These are phyloP conservation scores for Septoria petroselini DNA, from an alignment of 2,329 filamentous ascomycete species.

Conservation along the genomic window DNA sequence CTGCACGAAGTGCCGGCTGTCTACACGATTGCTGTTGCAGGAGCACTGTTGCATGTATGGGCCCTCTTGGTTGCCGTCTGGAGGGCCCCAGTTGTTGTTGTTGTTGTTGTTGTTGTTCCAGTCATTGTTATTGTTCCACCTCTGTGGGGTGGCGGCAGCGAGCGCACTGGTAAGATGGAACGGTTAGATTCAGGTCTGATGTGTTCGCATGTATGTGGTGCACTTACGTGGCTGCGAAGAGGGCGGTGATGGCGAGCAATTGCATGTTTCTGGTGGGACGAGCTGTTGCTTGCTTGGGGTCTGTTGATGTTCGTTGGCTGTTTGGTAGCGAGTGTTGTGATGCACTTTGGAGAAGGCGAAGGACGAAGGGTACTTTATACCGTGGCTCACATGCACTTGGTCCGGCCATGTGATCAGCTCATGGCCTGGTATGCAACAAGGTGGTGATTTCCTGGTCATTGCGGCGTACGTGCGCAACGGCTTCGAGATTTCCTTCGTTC, in stretches of 20 bases:
- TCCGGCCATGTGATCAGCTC: too few species aligned
- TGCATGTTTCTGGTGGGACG: not conserved
- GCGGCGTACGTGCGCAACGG: not conserved
- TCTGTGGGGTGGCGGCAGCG: not conserved
- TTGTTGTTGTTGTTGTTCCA: not conserved
- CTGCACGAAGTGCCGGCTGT: not conserved
- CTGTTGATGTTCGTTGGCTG: not conserved
- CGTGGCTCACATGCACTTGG: not conserved
- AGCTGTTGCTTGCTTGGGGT: not conserved
- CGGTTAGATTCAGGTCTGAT: not conserved
- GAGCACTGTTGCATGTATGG: conserved; percentile 1
- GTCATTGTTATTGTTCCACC: not conserved
- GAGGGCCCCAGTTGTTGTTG: not conserved
- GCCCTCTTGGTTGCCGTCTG: conserved; percentile 4
- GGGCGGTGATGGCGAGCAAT: not conserved
- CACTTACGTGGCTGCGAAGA: not conserved
- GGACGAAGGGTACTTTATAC: not conserved
- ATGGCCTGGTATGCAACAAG: too few species aligned
- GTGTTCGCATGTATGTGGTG: not conserved
- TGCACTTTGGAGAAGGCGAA: not conserved
- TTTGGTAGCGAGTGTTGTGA: not conserved
- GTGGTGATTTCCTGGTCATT: not conserved
- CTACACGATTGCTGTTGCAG: not conserved
- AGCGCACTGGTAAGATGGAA: not conserved
- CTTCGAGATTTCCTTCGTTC: not conserved